Evolutionary conservation across 2,329 filamentous ascomycete genomes (phyloP), one percentile per base, ranked within the genome.

Genomic region (Beauveria scarabaeidicola): DNA sequence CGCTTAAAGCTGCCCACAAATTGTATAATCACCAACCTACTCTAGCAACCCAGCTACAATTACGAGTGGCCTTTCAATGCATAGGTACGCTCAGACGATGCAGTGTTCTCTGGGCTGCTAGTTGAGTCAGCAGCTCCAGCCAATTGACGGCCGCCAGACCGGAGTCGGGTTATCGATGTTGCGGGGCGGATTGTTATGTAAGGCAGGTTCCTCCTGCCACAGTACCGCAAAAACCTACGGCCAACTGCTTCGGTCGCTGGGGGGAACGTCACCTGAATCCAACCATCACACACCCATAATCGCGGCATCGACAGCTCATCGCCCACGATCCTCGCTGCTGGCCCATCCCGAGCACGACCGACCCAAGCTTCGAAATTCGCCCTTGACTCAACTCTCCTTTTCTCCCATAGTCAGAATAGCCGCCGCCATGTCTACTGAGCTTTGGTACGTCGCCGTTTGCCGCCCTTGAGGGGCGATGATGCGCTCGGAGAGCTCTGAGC

Each of bases 401-500:
- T 60, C 41, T 58, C 61, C 60, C 54, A 41, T 63, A 61, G 67
- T 64, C 63, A 66, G 58, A 62, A 72, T 67, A 64, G 72, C 71
- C 72, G 70, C 64, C 80, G 87, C 78, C 72, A 93, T 94, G 89
- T 77, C 85, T 74, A 80, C 87, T 70, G 89, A 92, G 81, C 83
- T 88, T 75, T 94, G 90, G 90, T 94, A 83, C 79, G 88, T 85
- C 69, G 66, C 63, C 67, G 64, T 67, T 67, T 68, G 60, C 43
- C 56, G 50, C 56, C 55, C 56, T 59, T 56, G 56, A 59, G 55
- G 56, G 55, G 54, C 51, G 40, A 36, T 15, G 15, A 38, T 58
- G 54, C 44, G 50, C 32, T 46, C 47, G 44, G 17, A 54, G 54
- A 65, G 63, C 64, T 62, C 54, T 52, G 41, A 56, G 60, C 61